Conservation (phyloP, 805 yeast genomes). For the Nakazawaea wickerhamii region DNA sequence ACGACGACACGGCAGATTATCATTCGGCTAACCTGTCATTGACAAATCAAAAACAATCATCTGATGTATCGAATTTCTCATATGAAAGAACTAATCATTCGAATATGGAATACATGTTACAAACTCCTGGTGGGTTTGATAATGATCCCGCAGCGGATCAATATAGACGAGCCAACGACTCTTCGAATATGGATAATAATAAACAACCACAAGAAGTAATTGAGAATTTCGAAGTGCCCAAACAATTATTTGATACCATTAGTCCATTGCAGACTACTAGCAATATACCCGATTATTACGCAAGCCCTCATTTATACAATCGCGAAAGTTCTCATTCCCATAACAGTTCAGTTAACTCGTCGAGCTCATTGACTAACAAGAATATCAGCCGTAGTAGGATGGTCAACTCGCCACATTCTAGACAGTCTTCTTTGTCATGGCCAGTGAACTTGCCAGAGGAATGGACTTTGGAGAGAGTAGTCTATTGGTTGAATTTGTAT, state of each 20-base stretch:
- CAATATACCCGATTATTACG: neutral
- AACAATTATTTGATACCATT: neutral
- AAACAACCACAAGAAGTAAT: neutral
- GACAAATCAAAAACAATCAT: neutral
- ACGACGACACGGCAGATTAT: neutral
- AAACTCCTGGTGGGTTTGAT: neutral
- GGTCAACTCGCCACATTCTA: slow-evolving; percentile 10
- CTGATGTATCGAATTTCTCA: slow-evolving; percentile 4
- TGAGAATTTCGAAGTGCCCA: neutral
- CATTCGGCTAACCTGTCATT: neutral
- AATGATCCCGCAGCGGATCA: neutral
- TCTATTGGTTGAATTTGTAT: slow-evolving; percentile 62
- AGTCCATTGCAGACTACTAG: neutral
- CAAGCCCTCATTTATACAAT: neutral
- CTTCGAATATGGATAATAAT: neutral
- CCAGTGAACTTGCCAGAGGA: slow-evolving; percentile 48
- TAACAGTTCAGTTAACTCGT: slow-evolving; percentile 6
- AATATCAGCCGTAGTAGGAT: neutral
- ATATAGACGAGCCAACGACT: neutral
- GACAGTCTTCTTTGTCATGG: slow-evolving; percentile 33
- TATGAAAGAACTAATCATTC: slow-evolving; percentile 7
- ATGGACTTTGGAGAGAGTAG: slow-evolving; percentile 70
- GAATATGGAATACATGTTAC: neutral
- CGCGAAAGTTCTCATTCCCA: slow-evolving; percentile 7
- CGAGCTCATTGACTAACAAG: slow-evolving; percentile 2